Percentiles rank a stretch among this genome's conserved stretches.
These are phyloP conservation scores for Hypomontagnella monticulosa DNA, from an alignment of 495 filamentous ascomycete genomes.

Conservation along the genomic window DNA sequence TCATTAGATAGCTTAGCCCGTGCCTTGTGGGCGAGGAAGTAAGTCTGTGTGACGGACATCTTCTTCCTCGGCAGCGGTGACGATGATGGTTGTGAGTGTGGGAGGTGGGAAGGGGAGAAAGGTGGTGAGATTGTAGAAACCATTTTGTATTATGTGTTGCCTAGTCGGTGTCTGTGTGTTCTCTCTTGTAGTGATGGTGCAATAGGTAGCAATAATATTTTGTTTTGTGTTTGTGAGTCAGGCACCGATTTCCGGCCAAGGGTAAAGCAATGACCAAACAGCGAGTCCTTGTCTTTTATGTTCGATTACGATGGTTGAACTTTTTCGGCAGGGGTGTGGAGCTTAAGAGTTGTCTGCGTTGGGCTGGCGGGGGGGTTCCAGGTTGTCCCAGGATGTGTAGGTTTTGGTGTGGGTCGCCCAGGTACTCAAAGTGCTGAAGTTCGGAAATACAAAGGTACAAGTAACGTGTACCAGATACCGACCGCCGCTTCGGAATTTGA, in stretches of 20 bases:
- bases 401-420: slow-evolving; percentile 4
- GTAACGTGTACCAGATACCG: slow-evolving; percentile 23
- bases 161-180: slow-evolving; percentile 27
- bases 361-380: slow-evolving; percentile 14
- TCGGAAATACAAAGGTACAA: slow-evolving; percentile 8
- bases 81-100: slow-evolving; percentile 41
- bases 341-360: slow-evolving; percentile 30
- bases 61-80: slow-evolving; percentile 52
- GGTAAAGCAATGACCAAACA: slow-evolving; percentile 39
- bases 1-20: slow-evolving; percentile 93
- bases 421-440: slow-evolving; percentile 12
- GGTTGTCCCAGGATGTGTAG: neutral
- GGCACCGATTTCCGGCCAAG: slow-evolving; percentile 49
- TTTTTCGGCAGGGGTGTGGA: slow-evolving; percentile 39
- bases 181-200: slow-evolving; percentile 35
- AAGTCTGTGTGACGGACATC: slow-evolving; percentile 97
- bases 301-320: slow-evolving; percentile 40
- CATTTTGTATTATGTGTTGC: slow-evolving; percentile 42
- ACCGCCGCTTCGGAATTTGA: slow-evolving; percentile 26
- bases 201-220: slow-evolving; percentile 40
- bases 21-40: slow-evolving; percentile 96
- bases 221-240: slow-evolving; percentile 49
- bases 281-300: slow-evolving; percentile 44
- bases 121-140: slow-evolving; percentile 42
- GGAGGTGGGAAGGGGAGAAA: slow-evolving; percentile 33